Evolutionary conservation across 2,329 filamentous ascomycete species (phyloP).

Genomic region (Venturiaceae sp.): DNA sequence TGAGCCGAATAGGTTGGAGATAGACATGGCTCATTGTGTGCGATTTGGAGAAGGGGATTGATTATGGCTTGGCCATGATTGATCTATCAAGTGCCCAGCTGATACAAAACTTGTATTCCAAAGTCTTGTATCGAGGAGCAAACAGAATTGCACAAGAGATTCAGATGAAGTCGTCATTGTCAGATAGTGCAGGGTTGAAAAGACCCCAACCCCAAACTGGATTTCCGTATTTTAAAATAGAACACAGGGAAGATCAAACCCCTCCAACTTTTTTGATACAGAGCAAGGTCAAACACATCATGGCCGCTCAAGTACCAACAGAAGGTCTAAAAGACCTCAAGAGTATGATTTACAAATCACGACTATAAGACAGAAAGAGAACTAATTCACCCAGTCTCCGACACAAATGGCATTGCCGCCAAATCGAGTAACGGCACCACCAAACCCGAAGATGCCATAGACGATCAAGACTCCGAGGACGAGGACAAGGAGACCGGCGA

Average conservation of each 20-base stretch:
- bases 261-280: background rate
- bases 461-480: constrained; percentile 45
- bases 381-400: constrained; percentile 20
- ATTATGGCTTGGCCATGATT: background rate
- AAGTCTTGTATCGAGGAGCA: background rate
- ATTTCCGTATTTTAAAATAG: too few relatives aligned
- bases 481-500: constrained; percentile 43
- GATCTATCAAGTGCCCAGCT: background rate
- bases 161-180: background rate
- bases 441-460: constrained; percentile 31
- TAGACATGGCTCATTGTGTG: background rate
- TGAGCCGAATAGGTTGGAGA: background rate
- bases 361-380: background rate
- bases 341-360: constrained; percentile 16
- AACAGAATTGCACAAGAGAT: background rate
- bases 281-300: background rate
- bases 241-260: too few relatives aligned
- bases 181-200: background rate
- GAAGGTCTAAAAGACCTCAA: constrained; percentile 27
- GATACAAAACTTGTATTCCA: background rate
- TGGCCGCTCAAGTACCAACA: constrained; percentile 15
- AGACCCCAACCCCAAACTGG: too few relatives aligned
- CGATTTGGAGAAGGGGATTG: background rate
- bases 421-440: constrained; percentile 11
- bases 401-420: constrained; percentile 19